Base-by-base conservation (phyloP, 202 grass and related monocot genomes). In the Carex arenaria region DNA sequence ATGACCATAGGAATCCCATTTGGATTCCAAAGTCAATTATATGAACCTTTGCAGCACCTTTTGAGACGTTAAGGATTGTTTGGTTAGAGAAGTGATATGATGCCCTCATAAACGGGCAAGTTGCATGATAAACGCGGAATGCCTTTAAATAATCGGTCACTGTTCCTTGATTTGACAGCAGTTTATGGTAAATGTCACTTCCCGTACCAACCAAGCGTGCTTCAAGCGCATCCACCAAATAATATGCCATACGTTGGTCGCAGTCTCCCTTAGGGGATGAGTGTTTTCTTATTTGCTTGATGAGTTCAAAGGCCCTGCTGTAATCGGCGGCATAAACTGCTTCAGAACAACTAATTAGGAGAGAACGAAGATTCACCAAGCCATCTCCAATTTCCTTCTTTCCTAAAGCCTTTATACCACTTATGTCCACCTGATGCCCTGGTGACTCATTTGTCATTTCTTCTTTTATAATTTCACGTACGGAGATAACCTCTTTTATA, bases 161-260 rank as follows among this genome's bases (percentile, higher is more conserved):
- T 9, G 49, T 55, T 55, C 7, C 49, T 55, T 17, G 11, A 49
- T 49, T 75, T 55, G 72, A 75, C 14, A 75, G 73, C 30, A 54
- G 3, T 74, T 74, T 4, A 1, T 31, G 20, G 15, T 74, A 74
- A 47, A 74, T 30, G 22, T 74, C 71, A 54, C 71, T 74, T 74
- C 22, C 71, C 0, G 47, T 54, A 74, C 71, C 71, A 74, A 3
- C 4, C 47, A 74, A 30, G 47, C 23, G 71, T 52, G 45, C 71
- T 30, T 73, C 70, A 9, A 75, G 47, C 28, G 89, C 85, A 68
- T 91, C 64, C 3, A 61, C 89, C 61, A 94, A 79, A 71, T 67
- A 91, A 79, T 87, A 74, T 67, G 87, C 89, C 86, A 94, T 26
- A 78, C 92, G 88, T 60, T 94, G 92, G 15, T 79, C 36, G 40